A percentile compares a stretch with the other conserved stretches of the same genome.
Conservation (phyloP, 768 basidiomycete genomes). For the Pleurotus platypus region DNA sequence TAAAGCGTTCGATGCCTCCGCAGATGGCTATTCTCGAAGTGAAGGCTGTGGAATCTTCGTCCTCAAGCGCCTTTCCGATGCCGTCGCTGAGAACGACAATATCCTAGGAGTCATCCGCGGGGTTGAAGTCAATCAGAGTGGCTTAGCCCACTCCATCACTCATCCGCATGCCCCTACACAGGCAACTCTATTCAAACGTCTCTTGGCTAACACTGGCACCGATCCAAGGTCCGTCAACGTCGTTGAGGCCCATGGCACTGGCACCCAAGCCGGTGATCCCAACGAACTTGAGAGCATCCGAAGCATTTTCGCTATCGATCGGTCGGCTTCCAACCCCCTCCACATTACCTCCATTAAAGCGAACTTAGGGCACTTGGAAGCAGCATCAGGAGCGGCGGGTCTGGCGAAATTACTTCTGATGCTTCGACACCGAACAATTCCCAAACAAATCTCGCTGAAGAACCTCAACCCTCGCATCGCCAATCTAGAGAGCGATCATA, state of each 20-base stretch:
- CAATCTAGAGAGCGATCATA: conserved; percentile 42
- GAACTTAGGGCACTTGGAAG: conserved; percentile 74
- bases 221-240: conserved; percentile 45
- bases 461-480: conserved; percentile 55
- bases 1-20: conserved; percentile 66
- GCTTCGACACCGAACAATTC: conserved; percentile 54
- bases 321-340: conserved; percentile 44
- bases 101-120: conserved; percentile 69
- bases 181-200: conserved; percentile 43
- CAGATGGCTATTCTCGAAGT: conserved; percentile 69
- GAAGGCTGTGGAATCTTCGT: conserved; percentile 74
- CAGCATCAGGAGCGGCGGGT: conserved; percentile 70
- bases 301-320: conserved; percentile 42
- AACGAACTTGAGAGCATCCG: conserved; percentile 64
- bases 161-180: conserved; percentile 68
- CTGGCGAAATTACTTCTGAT: conserved; percentile 71
- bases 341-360: conserved; percentile 69
- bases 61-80: conserved; percentile 67
- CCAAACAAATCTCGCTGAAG: conserved; percentile 54
- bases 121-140: conserved; percentile 71
- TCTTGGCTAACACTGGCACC: conserved; percentile 44
- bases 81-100: conserved; percentile 60
- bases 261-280: conserved; percentile 68
- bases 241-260: conserved; percentile 75
- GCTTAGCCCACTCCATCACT: conserved; percentile 63